A percentile compares a stretch with the other conserved stretches of the same genome.
Evolutionary conservation across 2,329 filamentous ascomycete species (phyloP).

Genomic region (Davidsoniella neocaledoniae): DNA sequence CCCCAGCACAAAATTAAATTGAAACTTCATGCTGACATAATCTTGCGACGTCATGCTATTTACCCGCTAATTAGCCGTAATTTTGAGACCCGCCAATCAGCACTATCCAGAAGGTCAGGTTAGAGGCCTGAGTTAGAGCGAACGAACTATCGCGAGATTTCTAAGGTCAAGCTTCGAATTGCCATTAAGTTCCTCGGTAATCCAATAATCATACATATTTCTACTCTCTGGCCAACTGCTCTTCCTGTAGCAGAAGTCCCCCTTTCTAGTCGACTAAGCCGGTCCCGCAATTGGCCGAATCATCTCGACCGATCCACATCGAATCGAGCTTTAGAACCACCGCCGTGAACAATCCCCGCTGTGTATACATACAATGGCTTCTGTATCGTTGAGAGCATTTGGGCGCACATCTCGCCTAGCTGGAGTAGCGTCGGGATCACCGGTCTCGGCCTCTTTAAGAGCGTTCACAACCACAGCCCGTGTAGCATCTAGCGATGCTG

Average conservation of each 20-base stretch:
- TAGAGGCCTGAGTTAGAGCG: background rate
- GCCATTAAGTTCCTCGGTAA: too few relatives aligned
- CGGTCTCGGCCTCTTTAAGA: background rate
- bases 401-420: background rate
- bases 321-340: background rate
- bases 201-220: background rate
- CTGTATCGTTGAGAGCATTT: background rate
- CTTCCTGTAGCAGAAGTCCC: too few relatives aligned
- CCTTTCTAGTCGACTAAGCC: background rate
- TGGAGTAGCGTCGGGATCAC: conserved; percentile 6
- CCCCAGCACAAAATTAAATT: background rate
- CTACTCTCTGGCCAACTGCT: background rate
- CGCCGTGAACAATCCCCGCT: background rate
- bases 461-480: background rate
- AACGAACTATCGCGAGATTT: too few relatives aligned
- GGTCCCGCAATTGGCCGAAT: background rate
- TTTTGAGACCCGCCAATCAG: background rate
- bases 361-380: background rate
- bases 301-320: background rate
- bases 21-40: background rate
- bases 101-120: background rate
- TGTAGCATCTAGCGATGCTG: conserved; percentile 2
- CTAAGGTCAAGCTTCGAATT: too few relatives aligned
- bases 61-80: background rate
- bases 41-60: background rate